phyloP scores from a whole-genome alignment of 768 basidiomycete species.

The Calvatia gigantea region DNA sequence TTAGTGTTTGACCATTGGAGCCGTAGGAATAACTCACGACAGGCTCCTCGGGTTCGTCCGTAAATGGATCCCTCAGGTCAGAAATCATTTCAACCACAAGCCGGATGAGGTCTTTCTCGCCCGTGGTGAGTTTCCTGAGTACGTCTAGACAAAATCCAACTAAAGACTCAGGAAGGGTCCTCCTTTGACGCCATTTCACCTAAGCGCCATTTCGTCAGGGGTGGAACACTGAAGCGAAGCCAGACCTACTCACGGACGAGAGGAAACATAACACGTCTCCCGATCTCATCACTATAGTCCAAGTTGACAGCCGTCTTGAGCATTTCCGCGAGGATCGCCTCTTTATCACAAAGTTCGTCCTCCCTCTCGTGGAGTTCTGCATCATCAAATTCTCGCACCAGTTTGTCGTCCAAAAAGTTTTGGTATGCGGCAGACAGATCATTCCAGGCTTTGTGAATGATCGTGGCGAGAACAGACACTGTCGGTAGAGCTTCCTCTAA shows the following conservation, averaged over 20 bases:
- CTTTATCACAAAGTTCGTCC: slow-evolving; percentile 46
- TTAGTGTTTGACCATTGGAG: neutral
- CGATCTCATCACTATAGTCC: slow-evolving; percentile 92
- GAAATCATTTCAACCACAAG: slow-evolving; percentile 87
- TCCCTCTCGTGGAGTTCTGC: slow-evolving; percentile 39
- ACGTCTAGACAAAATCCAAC: slow-evolving; percentile 81
- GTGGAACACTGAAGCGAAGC: neutral
- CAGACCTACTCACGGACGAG: slow-evolving; percentile 68
- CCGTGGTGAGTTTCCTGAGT: slow-evolving; percentile 63
- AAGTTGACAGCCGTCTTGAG: slow-evolving; percentile 73
- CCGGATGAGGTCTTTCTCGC: slow-evolving; percentile 82
- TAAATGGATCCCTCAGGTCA: slow-evolving; percentile 60
- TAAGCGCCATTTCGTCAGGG: slow-evolving; percentile 22
- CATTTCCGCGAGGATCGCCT: slow-evolving; percentile 79
- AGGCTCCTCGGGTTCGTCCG: slow-evolving; percentile 27
- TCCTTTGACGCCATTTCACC: slow-evolving; percentile 81
- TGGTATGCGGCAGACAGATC: slow-evolving; percentile 26
- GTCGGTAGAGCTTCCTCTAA: slow-evolving; percentile 77
- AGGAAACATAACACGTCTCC: slow-evolving; percentile 81
- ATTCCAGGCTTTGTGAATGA: slow-evolving; percentile 71
- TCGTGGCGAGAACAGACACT: slow-evolving; percentile 77
- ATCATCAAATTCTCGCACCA: slow-evolving; percentile 22
- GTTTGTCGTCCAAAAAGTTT: slow-evolving; percentile 20
- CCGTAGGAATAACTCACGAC: neutral
- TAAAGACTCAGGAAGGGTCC: slow-evolving; percentile 62